phyloP scores from a whole-genome alignment of 768 basidiomycete genomes.

The Boletus rufocinnamomeus region DNA sequence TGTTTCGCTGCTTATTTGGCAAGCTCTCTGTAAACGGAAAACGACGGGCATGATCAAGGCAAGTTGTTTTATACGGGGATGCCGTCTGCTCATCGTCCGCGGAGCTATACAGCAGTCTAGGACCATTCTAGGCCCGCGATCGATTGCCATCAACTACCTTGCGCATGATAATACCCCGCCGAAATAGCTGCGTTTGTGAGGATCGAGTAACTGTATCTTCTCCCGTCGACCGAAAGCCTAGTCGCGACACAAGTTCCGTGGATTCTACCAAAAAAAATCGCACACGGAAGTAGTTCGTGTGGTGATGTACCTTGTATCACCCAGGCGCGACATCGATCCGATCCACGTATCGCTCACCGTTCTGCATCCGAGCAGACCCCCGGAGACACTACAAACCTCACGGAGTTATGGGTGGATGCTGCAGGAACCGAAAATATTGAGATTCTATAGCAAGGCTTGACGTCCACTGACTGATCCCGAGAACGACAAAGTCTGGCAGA shows the following conservation, averaged over 20 bases:
- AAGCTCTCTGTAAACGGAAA: neutral
- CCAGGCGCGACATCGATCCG: neutral
- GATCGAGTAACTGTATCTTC: neutral
- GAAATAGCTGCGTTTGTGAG: neutral
- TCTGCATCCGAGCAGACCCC: neutral
- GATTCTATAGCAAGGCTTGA: neutral
- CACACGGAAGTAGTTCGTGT: neutral
- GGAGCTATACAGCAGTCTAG: neutral
- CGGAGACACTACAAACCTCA: neutral
- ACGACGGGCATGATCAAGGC: neutral
- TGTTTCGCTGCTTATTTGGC: neutral
- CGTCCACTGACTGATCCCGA: neutral
- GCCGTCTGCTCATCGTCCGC: neutral
- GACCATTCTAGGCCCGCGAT: neutral
- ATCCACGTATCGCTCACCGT: conserved; percentile 1
- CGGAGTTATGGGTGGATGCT: neutral
- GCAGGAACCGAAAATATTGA: neutral
- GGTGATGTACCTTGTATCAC: neutral
- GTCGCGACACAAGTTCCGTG: neutral
- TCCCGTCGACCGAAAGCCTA: neutral
- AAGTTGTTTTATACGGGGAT: neutral
- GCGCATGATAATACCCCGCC: neutral
- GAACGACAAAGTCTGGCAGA: neutral
- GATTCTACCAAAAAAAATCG: neutral
- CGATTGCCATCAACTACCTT: neutral